A percentile compares a stretch with the other conserved stretches of the same genome.
phyloP scores from a whole-genome alignment of 805 yeast species.

The Wickerhamomyces queroliae region DNA sequence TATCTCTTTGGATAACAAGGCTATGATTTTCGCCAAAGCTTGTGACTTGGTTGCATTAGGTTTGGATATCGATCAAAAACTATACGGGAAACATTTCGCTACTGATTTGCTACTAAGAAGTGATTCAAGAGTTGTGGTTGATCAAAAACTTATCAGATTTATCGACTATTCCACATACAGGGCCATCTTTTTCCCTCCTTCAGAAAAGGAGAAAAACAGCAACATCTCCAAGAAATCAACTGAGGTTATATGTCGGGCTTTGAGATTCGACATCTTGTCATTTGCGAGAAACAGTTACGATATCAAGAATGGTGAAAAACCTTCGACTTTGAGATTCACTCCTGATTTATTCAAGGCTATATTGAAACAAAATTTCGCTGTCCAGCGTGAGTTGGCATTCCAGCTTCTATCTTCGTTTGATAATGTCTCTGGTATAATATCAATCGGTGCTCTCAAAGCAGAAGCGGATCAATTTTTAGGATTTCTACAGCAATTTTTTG shows the following conservation, averaged over 20 bases:
- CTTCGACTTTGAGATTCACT: constrained; percentile 25
- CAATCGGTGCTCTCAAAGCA: constrained; percentile 21
- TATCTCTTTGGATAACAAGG: constrained; percentile 28
- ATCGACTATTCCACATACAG: constrained; percentile 22
- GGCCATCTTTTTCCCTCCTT: constrained; percentile 25
- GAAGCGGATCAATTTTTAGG: constrained; percentile 23
- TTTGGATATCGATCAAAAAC: constrained; percentile 9
- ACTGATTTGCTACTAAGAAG: constrained; percentile 37
- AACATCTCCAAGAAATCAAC: constrained; percentile 29
- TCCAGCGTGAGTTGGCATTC: constrained; percentile 17
- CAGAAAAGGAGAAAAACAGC: constrained; percentile 21
- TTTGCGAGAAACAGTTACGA: constrained; percentile 34
- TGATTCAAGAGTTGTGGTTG: constrained; percentile 42
- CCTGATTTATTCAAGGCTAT: constrained; percentile 23
- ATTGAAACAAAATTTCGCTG: constrained; percentile 19
- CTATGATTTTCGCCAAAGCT: constrained; percentile 27
- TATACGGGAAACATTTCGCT: constrained; percentile 23
- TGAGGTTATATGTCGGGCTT: constrained; percentile 32
- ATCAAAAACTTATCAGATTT: constrained; percentile 30
- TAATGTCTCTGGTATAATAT: constrained; percentile 24
- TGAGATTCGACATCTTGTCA: constrained; percentile 41
- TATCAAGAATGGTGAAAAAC: constrained; percentile 25
- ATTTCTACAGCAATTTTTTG: constrained; percentile 28
- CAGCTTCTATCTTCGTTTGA: constrained; percentile 20
- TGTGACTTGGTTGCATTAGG: constrained; percentile 9